Percentiles rank a stretch among this genome's conserved stretches.
phyloP scores from a whole-genome alignment of 495 filamentous ascomycete species.

The Aspergillus ellipticus region DNA sequence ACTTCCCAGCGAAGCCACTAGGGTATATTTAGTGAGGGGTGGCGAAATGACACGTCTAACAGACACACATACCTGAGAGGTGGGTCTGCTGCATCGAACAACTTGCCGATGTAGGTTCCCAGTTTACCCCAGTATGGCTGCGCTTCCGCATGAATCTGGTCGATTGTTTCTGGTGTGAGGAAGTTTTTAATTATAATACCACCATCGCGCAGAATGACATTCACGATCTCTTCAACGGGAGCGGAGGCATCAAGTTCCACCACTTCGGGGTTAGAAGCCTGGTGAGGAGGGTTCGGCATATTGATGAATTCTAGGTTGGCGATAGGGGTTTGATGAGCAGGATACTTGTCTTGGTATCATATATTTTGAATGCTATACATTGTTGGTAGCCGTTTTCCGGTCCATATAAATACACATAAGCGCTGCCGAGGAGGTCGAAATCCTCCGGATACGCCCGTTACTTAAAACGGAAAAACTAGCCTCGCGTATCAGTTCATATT shows the following conservation, averaged over 20 bases:
- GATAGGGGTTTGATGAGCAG: too few species aligned
- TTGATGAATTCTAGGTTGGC: not conserved
- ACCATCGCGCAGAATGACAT: constrained; percentile 1
- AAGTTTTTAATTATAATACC: constrained; percentile 23
- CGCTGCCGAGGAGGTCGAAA: too few species aligned
- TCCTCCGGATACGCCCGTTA: too few species aligned
- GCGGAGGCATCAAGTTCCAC: constrained; percentile 10
- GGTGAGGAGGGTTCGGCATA: constrained; percentile 22
- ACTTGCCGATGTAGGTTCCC: not conserved
- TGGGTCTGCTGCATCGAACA: not conserved
- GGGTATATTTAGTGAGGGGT: too few species aligned
- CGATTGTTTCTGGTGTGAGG: constrained; percentile 10
- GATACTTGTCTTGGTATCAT: too few species aligned
- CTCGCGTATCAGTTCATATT: too few species aligned
- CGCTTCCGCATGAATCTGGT: constrained; percentile 16
- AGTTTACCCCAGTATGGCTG: constrained; percentile 6
- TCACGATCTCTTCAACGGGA: constrained; percentile 2
- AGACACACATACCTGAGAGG: not conserved
- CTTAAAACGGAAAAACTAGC: too few species aligned
- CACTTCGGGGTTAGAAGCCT: constrained; percentile 22
- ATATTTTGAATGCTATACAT: too few species aligned
- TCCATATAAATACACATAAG: too few species aligned
- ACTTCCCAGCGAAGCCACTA: constrained; percentile 16
- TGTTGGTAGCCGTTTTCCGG: too few species aligned
- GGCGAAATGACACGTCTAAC: not conserved